Evolutionary conservation across 441 rosid genomes (phyloP).

Genomic region (Gossypium schwendimanii): DNA sequence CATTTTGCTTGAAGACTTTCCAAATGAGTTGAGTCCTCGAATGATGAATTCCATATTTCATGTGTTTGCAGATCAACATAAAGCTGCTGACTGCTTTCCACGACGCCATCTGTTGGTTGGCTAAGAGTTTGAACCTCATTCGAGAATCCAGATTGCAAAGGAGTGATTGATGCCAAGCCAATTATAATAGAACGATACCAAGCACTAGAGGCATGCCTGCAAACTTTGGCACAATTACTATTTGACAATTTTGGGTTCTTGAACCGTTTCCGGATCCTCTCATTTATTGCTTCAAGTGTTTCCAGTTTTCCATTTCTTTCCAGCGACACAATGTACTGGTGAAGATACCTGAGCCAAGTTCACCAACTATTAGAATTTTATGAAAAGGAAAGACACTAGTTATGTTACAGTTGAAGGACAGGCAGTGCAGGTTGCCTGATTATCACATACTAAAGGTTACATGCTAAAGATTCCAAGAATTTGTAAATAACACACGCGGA

Average conservation of each 20-base stretch:
- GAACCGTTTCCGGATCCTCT: slow-evolving; percentile 84
- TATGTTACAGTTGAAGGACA: not conserved
- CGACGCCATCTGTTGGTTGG: slow-evolving; percentile 32
- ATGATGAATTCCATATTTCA: slow-evolving; percentile 62
- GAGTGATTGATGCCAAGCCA: slow-evolving; percentile 74
- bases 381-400: not conserved
- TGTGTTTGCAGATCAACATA: slow-evolving; percentile 68
- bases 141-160: slow-evolving; percentile 40
- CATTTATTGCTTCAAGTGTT: slow-evolving; percentile 77
- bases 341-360: slow-evolving; percentile 58
- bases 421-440: not conserved
- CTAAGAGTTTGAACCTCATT: slow-evolving; percentile 36
- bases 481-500: not conserved
- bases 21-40: slow-evolving; percentile 51
- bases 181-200: slow-evolving; percentile 83
- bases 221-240: slow-evolving; percentile 74
- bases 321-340: slow-evolving; percentile 50
- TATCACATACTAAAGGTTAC: not conserved
- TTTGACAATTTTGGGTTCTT: slow-evolving; percentile 87
- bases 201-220: slow-evolving; percentile 86
- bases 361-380: slow-evolving; percentile 5
- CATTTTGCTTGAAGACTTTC: slow-evolving; percentile 64
- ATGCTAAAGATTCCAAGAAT: not conserved
- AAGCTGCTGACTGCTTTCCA: slow-evolving; percentile 52
- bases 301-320: slow-evolving; percentile 76